Conservation (phyloP, 345 rosid genomes). For the Eucalyptus pauciflora region DNA sequence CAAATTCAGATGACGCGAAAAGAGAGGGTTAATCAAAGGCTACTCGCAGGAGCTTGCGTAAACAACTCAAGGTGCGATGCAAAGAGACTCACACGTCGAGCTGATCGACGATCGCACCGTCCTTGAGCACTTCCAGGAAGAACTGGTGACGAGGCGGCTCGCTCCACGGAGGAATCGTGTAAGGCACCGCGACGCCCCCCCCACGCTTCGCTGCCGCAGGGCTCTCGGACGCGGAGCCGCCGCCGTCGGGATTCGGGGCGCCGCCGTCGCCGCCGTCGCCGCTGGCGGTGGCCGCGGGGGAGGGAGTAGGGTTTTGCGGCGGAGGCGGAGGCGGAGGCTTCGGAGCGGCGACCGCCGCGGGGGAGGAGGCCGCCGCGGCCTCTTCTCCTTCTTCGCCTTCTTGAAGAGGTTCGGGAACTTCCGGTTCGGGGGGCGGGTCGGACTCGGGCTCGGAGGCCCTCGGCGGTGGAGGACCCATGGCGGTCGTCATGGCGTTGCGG, state of each 20-base stretch:
- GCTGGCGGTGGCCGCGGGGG: background rate
- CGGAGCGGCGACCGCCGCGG: slow-evolving; percentile 5
- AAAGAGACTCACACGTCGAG: slow-evolving; percentile 35
- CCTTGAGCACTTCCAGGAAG: slow-evolving; percentile 71
- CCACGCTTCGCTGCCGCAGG: background rate
- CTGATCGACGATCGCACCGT: slow-evolving; percentile 63
- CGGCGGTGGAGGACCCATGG: slow-evolving; percentile 22
- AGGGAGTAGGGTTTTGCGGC: slow-evolving; percentile 10
- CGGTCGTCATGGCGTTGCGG: slow-evolving; percentile 3
- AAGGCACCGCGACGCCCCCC: slow-evolving; percentile 35
- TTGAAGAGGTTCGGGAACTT: background rate
- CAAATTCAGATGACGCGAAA: background rate
- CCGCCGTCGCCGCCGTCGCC: background rate
- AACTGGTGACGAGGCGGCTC: slow-evolving; percentile 59
- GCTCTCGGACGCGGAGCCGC: background rate
- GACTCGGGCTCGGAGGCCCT: background rate
- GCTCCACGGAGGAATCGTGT: slow-evolving; percentile 87
- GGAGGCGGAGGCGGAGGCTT: slow-evolving; percentile 44
- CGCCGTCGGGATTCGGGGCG: background rate
- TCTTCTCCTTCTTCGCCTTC: background rate
- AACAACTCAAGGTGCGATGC: background rate
- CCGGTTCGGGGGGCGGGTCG: background rate
- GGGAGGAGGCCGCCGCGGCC: background rate
- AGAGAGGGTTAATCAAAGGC: too few relatives aligned
- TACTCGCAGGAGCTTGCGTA: background rate